Base-by-base conservation (phyloP, 78 protist species). In the Bodo saltans region DNA sequence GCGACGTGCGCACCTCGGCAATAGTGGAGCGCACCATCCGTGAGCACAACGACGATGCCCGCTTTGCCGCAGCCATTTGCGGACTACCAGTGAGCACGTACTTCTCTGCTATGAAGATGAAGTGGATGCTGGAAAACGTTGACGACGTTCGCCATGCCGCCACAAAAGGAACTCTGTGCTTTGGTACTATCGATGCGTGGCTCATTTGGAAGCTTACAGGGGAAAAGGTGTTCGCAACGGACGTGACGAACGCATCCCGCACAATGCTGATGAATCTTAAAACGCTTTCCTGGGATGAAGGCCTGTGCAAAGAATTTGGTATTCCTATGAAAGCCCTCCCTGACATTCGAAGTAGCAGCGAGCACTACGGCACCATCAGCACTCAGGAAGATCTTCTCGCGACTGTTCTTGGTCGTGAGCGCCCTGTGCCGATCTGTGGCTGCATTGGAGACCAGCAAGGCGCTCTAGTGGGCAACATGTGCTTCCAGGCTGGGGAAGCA, bases 161-260 rank as follows among this genome's bases (percentile, higher is more conserved):
- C n/a, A 52, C 32, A 0, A 33, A 42, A 11, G 93, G 94, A 2
- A 21, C 35, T 1, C 67, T 71, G 12, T 27, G 83, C 28, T 89
- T 93, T n/a, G 98, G 99, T 11, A 97, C 98, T 1, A 83, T 97
- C 12, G 99, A 97, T 74, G 68, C 94, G 25, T 97, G 99, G 99
- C 83, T 97, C 34, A 42, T 92, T 47, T 96, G 88, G 87, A 91
- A 93, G 38, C 84, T 96, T 68, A 95, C 98, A 2, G 95, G 93
- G 17, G 95, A 93, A 17, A 30, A 40, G 34, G 40, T 30, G 0
- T 96, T 95, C 82, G 85, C 78, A 0, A 96, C 98, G 8, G 99
- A 97, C 84, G 98, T 95, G 30, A 91, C 97, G 78, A 98, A 98
- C 83, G 99, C 99, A 28, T 76, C 89, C 30, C 89, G 99, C 39